Conservation (phyloP, 2,329 filamentous ascomycete species). For the Monilinia vaccinii-corymbosi region DNA sequence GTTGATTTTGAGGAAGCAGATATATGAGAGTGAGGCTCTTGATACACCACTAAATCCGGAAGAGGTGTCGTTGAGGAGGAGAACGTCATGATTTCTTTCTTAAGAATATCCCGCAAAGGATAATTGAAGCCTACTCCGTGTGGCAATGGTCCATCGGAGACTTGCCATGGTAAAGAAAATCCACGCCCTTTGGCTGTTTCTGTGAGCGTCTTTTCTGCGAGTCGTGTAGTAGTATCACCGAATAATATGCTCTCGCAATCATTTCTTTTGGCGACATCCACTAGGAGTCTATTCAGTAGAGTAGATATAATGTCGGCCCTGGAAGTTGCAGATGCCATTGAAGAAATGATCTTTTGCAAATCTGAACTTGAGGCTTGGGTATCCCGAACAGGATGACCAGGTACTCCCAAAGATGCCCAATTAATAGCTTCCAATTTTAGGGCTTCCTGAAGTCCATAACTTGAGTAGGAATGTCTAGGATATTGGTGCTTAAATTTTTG, state of each 20-base stretch:
- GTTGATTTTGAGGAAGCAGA: constrained; percentile 48
- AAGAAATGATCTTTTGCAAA: constrained; percentile 40
- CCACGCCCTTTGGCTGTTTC: constrained; percentile 89
- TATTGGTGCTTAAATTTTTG: constrained; percentile 48
- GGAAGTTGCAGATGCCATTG: constrained; percentile 65
- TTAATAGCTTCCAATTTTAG: constrained; percentile 44
- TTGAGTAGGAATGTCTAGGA: constrained; percentile 55
- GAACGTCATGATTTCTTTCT: constrained; percentile 68
- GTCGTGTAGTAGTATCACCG: constrained; percentile 76
- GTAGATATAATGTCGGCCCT: constrained; percentile 63
- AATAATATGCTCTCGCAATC: constrained; percentile 66
- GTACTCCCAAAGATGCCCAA: constrained; percentile 39
- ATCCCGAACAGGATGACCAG: constrained; percentile 10
- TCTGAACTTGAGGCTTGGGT: constrained; percentile 18
- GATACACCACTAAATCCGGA: constrained; percentile 37
- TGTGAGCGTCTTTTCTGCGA: constrained; percentile 77
- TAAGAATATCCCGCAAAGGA: constrained; percentile 76
- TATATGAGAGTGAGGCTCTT: constrained; percentile 29
- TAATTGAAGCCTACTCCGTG: constrained; percentile 49
- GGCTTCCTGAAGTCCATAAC: constrained; percentile 54
- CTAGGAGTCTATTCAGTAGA: constrained; percentile 62
- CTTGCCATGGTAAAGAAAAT: constrained; percentile 70
- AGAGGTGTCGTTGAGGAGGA: constrained; percentile 45
- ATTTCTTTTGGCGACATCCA: constrained; percentile 50
- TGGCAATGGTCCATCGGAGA: constrained; percentile 55